Percentiles rank a stretch among this genome's conserved stretches.
phyloP scores from a whole-genome alignment of 192 early-diverging fungal genomes.

The Umbelopsis isabellina region DNA sequence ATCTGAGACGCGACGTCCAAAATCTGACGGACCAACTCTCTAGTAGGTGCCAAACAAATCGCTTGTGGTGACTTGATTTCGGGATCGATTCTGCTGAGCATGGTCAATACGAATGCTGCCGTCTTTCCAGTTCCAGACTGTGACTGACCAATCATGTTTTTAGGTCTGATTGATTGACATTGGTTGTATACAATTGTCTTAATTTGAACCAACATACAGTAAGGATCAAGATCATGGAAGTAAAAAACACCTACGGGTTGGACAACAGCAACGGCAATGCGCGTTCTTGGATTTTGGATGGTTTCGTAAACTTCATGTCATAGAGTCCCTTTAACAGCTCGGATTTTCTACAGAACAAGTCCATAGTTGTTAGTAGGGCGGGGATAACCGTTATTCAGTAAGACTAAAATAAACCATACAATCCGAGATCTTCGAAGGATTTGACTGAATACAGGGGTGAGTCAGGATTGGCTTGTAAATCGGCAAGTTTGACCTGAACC shows the following conservation, averaged over 20 bases:
- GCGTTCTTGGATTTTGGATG: constrained; percentile 95
- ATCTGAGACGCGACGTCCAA: constrained; percentile 87
- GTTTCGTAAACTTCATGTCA: constrained; percentile 89
- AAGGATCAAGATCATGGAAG: no score
- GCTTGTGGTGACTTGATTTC: constrained; percentile 74
- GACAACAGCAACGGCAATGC: constrained; percentile 87
- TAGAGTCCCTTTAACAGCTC: constrained; percentile 93
- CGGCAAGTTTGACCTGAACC: constrained; percentile 57
- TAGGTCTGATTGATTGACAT: constrained; percentile 49
- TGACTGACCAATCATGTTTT: constrained; percentile 98
- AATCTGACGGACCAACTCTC: constrained; percentile 95
- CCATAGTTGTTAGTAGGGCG: neutral
- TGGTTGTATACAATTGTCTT: neutral
- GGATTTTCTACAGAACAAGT: constrained; percentile 60
- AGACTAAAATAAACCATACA: constrained; percentile 45
- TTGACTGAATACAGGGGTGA: constrained; percentile 81
- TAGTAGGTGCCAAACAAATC: constrained; percentile 87
- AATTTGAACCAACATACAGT: neutral
- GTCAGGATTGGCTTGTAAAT: constrained; percentile 69
- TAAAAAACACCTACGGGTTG: constrained; percentile 62
- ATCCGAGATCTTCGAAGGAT: constrained; percentile 75
- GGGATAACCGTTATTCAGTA: no score
- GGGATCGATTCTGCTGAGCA: constrained; percentile 86
- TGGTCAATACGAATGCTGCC: constrained; percentile 92
- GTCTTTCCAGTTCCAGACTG: constrained; percentile 98